Evolutionary conservation across 768 basidiomycete species (phyloP).

Genomic region (Tephrocybe sp.): DNA sequence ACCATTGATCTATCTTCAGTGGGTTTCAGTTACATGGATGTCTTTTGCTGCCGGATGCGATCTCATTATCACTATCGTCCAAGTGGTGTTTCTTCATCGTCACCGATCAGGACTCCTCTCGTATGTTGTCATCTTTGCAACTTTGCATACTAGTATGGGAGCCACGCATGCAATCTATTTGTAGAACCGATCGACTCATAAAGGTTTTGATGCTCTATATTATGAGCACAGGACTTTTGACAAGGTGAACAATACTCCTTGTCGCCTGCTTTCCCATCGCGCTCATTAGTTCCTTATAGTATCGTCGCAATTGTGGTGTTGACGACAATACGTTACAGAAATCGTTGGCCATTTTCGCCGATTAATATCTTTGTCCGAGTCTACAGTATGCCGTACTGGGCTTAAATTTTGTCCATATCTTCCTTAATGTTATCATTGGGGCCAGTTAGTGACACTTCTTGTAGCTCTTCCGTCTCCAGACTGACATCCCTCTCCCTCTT

Average conservation of each 20-base stretch:
- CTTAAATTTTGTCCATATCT: not conserved
- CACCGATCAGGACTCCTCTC: not conserved
- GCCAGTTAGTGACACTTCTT: not conserved
- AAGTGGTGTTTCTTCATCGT: conserved; percentile 1
- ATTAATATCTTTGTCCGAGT: no score
- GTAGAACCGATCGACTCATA: not conserved
- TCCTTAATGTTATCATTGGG: not conserved
- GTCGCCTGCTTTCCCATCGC: not conserved
- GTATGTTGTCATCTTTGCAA: not conserved
- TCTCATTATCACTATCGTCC: not conserved
- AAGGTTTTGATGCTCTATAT: not conserved
- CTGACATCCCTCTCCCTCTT: no score
- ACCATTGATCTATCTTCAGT: not conserved
- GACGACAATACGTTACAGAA: not conserved
- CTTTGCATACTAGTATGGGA: not conserved
- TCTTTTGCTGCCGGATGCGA: not conserved
- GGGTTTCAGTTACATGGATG: conserved; percentile 1
- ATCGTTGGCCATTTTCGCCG: not conserved
- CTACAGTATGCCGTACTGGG: not conserved
- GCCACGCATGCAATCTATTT: not conserved
- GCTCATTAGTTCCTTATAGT: not conserved
- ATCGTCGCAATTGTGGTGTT: not conserved
- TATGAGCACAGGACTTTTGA: not conserved
- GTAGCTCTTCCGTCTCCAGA: no score
- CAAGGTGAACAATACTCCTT: not conserved